Evolutionary conservation across 305 asterid species (phyloP).

Genomic region (Ilex paraguariensis): DNA sequence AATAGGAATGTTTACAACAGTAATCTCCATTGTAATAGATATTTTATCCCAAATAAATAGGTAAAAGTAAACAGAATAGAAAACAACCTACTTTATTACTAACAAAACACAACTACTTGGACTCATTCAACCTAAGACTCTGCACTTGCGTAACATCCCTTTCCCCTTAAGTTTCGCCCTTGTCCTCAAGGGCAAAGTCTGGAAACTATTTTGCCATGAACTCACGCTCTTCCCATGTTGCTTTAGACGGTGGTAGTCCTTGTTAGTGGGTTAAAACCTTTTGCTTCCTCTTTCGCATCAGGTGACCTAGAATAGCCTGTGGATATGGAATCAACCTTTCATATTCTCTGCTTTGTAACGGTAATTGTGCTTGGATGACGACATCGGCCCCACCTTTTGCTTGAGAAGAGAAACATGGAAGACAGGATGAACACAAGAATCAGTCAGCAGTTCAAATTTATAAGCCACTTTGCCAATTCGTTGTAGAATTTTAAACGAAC

Average conservation of each 20-base stretch:
- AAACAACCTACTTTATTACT: neutral
- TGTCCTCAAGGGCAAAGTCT: neutral
- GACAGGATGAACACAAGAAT: neutral
- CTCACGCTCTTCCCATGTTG: neutral
- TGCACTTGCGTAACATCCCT: neutral
- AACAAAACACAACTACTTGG: neutral
- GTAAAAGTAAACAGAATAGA: neutral
- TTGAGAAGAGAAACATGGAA: slow-evolving; percentile 2
- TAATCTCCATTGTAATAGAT: neutral
- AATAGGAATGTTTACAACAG: no score
- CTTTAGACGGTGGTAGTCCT: neutral
- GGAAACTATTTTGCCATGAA: neutral
- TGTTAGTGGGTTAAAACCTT: neutral
- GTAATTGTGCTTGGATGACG: neutral
- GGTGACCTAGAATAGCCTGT: neutral
- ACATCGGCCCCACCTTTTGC: neutral
- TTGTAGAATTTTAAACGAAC: neutral
- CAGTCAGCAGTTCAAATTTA: neutral
- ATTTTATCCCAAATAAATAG: neutral
- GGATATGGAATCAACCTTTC: neutral
- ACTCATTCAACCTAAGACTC: neutral
- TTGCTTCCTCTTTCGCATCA: neutral
- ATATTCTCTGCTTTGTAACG: neutral
- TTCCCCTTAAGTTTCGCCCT: neutral
- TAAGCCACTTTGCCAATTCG: slow-evolving; percentile 3